Base-by-base conservation (phyloP, 805 yeast genomes). In the Debaryomyces tyrocola region DNA sequence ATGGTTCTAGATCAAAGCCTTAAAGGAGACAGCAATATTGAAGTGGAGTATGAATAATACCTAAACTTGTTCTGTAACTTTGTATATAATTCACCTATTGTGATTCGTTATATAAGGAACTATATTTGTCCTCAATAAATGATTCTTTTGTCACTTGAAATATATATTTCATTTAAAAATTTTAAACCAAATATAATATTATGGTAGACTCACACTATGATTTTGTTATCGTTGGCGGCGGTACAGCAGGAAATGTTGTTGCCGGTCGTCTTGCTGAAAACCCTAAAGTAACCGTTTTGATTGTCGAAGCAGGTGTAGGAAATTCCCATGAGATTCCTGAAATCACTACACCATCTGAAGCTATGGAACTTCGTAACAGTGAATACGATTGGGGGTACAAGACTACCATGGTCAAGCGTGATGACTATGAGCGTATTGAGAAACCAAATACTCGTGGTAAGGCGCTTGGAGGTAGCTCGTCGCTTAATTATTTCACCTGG, bases 391-490 rank as follows among this genome's bases (percentile, higher is more conserved):
- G 64, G 61, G 59, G 63, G 38, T 62, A 62, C 48, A 59, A 59
- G 50, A 60, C 63, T 24, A 56, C 60, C 18, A 45, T 58, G 49
- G 58, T 56, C 34, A 59, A 58, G 52, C 60, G 62, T 31, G 58
- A 58, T 41, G 62, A 58, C 40, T 56, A 59, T 43, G 61, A 58
- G 35, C 52, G 62, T 27, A 56, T 59, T 37, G 63, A 58, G 42
- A 58, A 58, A 48, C 59, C 61, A 14, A 62, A 60, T 52, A 60
- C 66, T 40, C 62, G 67, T 39, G 67, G 65, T 41, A 61, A 60
- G 46, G 64, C 60, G 21, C 57, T 62, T 15, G 67, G 67, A 33
- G 67, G 67, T 10, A 58, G 65, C 46, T 62, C 67, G 8, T 62
- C 65, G 14, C 58, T 60, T 42, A 62, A 62, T 54, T 59, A 60